Base-by-base conservation (phyloP, 352 stramenopile genomes). In the Globisporangium acanthophoron region DNA sequence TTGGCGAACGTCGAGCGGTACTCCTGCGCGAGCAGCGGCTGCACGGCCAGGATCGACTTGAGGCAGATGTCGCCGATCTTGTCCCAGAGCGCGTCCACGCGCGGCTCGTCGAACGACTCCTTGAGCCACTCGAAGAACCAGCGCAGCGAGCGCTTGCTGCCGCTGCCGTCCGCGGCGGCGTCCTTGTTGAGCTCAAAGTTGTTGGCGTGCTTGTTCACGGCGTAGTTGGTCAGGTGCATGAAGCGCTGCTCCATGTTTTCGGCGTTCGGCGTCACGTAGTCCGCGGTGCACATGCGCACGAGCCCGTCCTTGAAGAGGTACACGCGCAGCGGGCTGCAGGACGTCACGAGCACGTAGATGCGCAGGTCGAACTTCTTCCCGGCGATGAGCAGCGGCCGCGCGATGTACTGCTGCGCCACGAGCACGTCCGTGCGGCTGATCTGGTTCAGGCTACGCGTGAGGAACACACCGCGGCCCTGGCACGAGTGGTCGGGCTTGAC, bases 301-400 rank as follows among this genome's bases (percentile, higher is more conserved):
- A 97, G 69, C 7, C 91, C 91, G 56, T 97, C 88, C 40, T 95
- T 77, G 69, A 96, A 97, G 45, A 97, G 66, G 66, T 97, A 97
- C 9, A 95, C 81, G 12, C 88, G 78, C 54, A 97, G 71, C 5
- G 90, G 90, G 27, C 84, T 69, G 58, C 88, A 87, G n/a, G 74
- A 91, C 6, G 90, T 88, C 15, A 96, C 69, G 5, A 97, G 72
- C 29, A 97, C 80, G 73, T 98, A 98, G 58, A 98, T 90, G 18
- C 92, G 86, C 33, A 98, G 68, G 57, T 98, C 92, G 69, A 98
- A 98, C 72, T 98, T 98, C 58, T 96, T 96, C 46, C 87, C 90
- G 11, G 84, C 77, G 51, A 92, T 88, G 31, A 92, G 57, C 13
- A 94, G 61, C 16, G 80, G 85, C 9, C 81, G 71, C n/a, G 76